Evolutionary conservation across 192 early-diverging fungal species (phyloP), one percentile per base, ranked within the genome.

Genomic region (Coemansia guatemalensis): DNA sequence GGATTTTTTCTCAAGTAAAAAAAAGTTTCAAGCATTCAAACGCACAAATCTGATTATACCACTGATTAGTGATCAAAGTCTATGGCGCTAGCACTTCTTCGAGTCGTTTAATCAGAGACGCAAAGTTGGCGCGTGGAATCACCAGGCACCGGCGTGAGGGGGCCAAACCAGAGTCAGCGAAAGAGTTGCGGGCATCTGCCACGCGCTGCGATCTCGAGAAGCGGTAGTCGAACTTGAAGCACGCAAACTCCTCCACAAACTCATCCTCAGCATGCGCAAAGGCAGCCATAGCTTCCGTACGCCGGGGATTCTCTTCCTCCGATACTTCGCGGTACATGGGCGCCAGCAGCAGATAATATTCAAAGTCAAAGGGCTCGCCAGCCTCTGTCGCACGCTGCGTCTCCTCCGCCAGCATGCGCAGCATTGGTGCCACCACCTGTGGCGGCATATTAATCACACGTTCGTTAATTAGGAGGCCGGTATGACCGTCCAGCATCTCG

Each of bases 401-500:
- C 66, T 97, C 96, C 44, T 94, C 90, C 33, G 85, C 59, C 39
- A 97, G 82, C 92, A 97, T 92, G 24, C 85, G 87, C 64, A 94
- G 89, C 92, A 99, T 92, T 2, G 91, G 93, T 20, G 94, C 89
- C 1, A 90, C 86, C 8, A 97, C 83, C 65, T 96, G 90, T 25
- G 94, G 92, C 11, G 96, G 96, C 93, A 99, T 94, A 69, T 99
- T 99, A 69, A 99, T 85, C 23, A 99, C 85, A 6, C 96, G 82
- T 60, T 97, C 95, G 64, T 87, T 93, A 21, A 99, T 22, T 23
- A 99, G 66, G 55, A 95, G 60, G 0, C 87, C 94, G 17, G 86
- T 74, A 14, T 83, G 25, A 65, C 56, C 23, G 56, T 70, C 41
- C 78, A 82, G 21, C 67, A 77, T 23, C 71, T 70, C 41, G 26